Base-by-base conservation (phyloP, 257 asterid genomes). In the Paraleonurus japonicus region DNA sequence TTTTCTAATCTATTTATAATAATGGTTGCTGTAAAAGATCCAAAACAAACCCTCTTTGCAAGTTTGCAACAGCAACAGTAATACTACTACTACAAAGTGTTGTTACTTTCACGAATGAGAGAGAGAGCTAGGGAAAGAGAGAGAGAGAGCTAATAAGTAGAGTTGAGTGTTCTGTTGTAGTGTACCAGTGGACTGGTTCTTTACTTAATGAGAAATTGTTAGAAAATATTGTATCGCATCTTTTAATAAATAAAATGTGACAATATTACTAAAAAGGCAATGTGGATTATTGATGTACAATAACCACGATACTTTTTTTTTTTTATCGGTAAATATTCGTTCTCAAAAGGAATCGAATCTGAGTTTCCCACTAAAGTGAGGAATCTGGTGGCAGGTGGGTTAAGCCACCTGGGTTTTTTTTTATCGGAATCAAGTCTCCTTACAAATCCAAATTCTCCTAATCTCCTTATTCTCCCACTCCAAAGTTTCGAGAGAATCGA, bases 101-200 rank as follows among this genome's bases (percentile, higher is more conserved):
- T 69, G 86, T 83, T 83, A 83, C 82, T 81, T 76, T 82, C 86
- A 75, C 72, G 77, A 67, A 73, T 75, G 50, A 51, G 57, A 70
- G 64, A 35, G 74, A 33, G 65, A 23, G 77, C n/a, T n/a, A n/a
- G n/a, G n/a, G n/a, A n/a, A n/a, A 51, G 64, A 63, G 72, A 43
- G 77, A 64, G 71, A 51, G 80, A 39, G 71, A 57, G 61, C 61
- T 77, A 79, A 78, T 82, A 61, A 71, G 55, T 69, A 79, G 83
- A 80, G 83, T 60, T 73, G 83, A 82, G 82, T 81, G 78, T 78
- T 80, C 81, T 81, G 82, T 83, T 72, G 70, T 74, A 78, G 89
- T 85, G 83, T 75, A 76, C 80, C 74, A 85, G 88, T 83, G 67
- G 64, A 72, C 72, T 67, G 78, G 8, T 73, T 61, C 79, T 30